A percentile compares a stretch with the other conserved stretches of the same genome.
Conservation (phyloP, 176 grass and related monocot species). For the Oryza rufipogon region DNA sequence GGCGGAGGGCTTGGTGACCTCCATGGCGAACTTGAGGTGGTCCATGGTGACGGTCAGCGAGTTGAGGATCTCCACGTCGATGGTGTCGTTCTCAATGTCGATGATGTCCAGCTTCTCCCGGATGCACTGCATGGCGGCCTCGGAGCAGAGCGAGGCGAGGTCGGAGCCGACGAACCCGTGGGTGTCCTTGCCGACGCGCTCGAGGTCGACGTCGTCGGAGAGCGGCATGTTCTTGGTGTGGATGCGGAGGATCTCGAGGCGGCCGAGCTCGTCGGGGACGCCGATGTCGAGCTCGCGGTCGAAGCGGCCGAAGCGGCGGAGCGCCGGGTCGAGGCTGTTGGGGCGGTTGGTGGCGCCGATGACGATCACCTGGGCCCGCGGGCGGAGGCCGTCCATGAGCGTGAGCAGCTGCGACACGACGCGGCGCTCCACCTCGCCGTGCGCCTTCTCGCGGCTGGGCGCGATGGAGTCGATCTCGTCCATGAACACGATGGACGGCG, state of each 20-base stretch:
- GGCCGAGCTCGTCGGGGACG: slow-evolving; percentile 58
- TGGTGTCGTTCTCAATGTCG: slow-evolving; percentile 38
- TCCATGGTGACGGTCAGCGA: slow-evolving; percentile 27
- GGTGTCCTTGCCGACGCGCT: slow-evolving; percentile 45
- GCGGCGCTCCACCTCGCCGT: slow-evolving; percentile 59
- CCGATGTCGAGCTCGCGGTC: slow-evolving; percentile 63
- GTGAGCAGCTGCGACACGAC: slow-evolving; percentile 63
- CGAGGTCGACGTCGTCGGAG: slow-evolving; percentile 46
- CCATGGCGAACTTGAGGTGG: slow-evolving; percentile 22
- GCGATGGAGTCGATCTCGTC: slow-evolving; percentile 70
- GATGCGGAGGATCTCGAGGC: slow-evolving; percentile 62
- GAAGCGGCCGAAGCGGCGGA: slow-evolving; percentile 59
- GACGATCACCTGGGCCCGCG: slow-evolving; percentile 51
- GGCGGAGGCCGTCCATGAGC: slow-evolving; percentile 57
- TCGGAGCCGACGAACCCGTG: slow-evolving; percentile 56
- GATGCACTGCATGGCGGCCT: slow-evolving; percentile 54
- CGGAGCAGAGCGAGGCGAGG: slow-evolving; percentile 54
- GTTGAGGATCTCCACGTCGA: slow-evolving; percentile 57
- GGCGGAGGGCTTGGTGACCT: slow-evolving; percentile 31
- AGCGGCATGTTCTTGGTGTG: slow-evolving; percentile 59
- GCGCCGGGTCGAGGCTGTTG: slow-evolving; percentile 54
- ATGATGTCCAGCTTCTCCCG: slow-evolving; percentile 52
- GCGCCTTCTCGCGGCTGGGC: slow-evolving; percentile 58
- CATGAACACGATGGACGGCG: slow-evolving; percentile 50
- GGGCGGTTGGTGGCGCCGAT: slow-evolving; percentile 66